Percentiles rank a stretch among this genome's conserved stretches.
phyloP scores from a whole-genome alignment of 805 yeast species.

The Tetrapisispora arboricola region DNA sequence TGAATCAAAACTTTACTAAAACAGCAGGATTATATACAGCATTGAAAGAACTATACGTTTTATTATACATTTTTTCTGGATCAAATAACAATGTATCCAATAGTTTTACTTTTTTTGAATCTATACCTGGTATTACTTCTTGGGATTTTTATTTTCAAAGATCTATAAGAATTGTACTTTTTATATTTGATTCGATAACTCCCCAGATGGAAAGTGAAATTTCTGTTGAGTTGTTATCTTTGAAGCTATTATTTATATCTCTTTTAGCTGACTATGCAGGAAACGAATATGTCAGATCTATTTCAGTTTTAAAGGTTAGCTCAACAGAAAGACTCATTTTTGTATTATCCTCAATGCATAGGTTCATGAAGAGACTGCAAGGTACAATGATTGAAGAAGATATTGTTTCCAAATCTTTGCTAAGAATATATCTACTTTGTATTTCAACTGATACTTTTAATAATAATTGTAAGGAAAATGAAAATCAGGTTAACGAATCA shows the following conservation, averaged over 20 bases:
- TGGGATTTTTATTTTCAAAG: conserved; percentile 23
- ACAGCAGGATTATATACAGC: conserved; percentile 4
- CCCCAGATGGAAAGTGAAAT: background rate
- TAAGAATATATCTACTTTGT: conserved; percentile 17
- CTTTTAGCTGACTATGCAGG: conserved; percentile 11
- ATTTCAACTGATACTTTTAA: background rate
- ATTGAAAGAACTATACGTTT: conserved; percentile 11
- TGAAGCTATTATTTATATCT: conserved; percentile 13
- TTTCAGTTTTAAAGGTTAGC: conserved; percentile 1
- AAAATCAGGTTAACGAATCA: background rate
- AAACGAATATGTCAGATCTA: conserved; percentile 2
- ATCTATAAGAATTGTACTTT: conserved; percentile 18
- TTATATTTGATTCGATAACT: conserved; percentile 16
- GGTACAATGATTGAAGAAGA: background rate
- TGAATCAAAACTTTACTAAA: background rate
- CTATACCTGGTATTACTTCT: conserved; percentile 10
- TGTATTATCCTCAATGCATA: conserved; percentile 8
- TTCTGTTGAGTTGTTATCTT: conserved; percentile 3
- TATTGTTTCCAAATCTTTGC: conserved; percentile 13
- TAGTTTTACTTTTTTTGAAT: conserved; percentile 10
- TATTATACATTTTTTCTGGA: conserved; percentile 19
- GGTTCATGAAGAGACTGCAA: conserved; percentile 7
- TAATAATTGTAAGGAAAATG: background rate
- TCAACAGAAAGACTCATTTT: conserved; percentile 15
- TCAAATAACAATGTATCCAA: conserved; percentile 9